Evolutionary conservation across 2,329 filamentous ascomycete species (phyloP).

Genomic region (Neonectria coccinea): DNA sequence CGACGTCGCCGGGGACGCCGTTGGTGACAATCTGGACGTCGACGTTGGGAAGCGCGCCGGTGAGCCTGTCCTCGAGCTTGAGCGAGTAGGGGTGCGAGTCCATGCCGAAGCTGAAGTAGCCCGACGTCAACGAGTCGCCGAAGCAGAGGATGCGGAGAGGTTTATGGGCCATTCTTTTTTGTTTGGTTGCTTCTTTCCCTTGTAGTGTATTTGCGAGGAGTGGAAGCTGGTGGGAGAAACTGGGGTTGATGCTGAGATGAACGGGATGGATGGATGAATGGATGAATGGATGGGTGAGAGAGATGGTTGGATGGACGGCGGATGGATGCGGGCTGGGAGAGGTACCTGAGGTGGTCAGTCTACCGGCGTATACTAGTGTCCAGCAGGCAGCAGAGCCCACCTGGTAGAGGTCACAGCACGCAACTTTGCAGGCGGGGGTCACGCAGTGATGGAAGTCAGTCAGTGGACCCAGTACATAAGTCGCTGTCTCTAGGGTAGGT

Average conservation of each 20-base stretch:
- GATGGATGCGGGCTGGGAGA: conserved; percentile 9
- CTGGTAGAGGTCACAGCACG: conserved; percentile 2
- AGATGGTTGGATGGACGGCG: conserved; percentile 10
- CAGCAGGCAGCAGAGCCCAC: conserved; percentile 13
- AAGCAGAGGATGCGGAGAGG: conserved; percentile 70
- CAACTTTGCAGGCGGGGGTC: neutral
- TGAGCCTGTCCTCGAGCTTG: conserved; percentile 60
- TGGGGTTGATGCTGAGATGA: conserved; percentile 10
- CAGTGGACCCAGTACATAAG: too few species aligned
- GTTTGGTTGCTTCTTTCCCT: neutral
- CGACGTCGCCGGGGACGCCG: conserved; percentile 65
- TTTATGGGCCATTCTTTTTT: conserved; percentile 44
- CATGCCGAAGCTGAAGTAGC: conserved; percentile 59
- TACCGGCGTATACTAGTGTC: neutral
- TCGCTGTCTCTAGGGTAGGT: neutral
- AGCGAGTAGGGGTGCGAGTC: conserved; percentile 65
- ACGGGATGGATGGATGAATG: conserved; percentile 13
- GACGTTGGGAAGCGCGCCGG: conserved; percentile 57
- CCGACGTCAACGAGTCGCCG: conserved; percentile 73
- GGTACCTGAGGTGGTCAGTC: neutral
- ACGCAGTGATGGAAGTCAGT: too few species aligned
- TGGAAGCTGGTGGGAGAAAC: neutral
- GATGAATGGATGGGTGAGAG: neutral
- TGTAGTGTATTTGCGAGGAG: neutral
- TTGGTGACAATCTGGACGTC: conserved; percentile 60